These are phyloP conservation scores for Pneumocystis oryctolagi DNA, from an alignment of 1,139 yeast genomes.

Conservation along the genomic window DNA sequence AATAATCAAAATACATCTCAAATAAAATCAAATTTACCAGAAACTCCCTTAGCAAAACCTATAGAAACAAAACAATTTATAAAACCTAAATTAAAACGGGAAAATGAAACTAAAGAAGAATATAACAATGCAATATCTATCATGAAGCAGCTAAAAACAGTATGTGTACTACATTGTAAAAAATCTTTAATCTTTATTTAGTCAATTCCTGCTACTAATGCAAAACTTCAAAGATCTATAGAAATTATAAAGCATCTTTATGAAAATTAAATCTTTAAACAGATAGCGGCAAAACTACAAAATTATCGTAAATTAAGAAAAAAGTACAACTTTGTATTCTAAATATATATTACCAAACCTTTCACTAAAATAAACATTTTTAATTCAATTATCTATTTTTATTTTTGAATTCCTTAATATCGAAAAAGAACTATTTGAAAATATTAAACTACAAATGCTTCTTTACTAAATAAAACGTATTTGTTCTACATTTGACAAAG, in stretches of 20 bases:
- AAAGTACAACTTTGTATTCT: neutral
- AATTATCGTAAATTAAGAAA: neutral
- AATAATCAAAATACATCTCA: neutral
- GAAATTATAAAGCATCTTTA: neutral
- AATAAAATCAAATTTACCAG: neutral
- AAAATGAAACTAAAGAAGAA: neutral
- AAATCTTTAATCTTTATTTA: neutral
- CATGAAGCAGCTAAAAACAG: neutral
- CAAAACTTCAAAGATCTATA: conserved; percentile 1
- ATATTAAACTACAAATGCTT: neutral
- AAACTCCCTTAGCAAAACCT: neutral
- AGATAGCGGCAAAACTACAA: neutral
- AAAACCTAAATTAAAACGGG: neutral
- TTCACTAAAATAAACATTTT: neutral
- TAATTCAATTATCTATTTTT: neutral
- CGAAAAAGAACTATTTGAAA: neutral
- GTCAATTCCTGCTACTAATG: conserved; percentile 1
- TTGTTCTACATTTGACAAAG: neutral
- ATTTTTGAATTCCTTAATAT: neutral
- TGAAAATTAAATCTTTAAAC: neutral
- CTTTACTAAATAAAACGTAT: neutral
- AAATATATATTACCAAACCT: neutral
- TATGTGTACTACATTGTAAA: neutral
- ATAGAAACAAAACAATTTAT: neutral
- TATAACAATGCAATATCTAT: neutral